Evolutionary conservation across 2,329 filamentous ascomycete genomes (phyloP).

Genomic region (Bipolaris cookei): DNA sequence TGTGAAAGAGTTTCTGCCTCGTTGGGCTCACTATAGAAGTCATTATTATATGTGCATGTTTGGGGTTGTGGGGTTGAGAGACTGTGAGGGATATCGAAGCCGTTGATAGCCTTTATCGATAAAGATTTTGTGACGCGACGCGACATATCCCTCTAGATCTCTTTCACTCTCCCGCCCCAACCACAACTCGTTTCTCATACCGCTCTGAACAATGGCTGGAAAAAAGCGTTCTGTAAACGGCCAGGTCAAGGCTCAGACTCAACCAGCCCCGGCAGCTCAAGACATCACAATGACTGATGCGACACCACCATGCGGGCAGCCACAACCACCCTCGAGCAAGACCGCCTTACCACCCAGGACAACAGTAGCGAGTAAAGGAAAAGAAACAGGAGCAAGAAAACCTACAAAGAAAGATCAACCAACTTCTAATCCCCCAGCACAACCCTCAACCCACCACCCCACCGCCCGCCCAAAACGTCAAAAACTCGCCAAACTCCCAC

Average conservation of each 20-base stretch:
- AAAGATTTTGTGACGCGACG: constrained; percentile 25
- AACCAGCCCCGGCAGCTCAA: neutral
- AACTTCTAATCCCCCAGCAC: constrained; percentile 1
- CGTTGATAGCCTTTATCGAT: constrained; percentile 19
- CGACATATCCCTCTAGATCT: neutral
- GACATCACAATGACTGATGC: constrained; percentile 13
- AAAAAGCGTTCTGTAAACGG: constrained; percentile 37
- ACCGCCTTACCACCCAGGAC: constrained; percentile 5
- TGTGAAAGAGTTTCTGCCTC: constrained; percentile 63
- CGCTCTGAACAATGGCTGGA: constrained; percentile 22
- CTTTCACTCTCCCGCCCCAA: neutral
- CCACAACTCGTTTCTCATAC: neutral
- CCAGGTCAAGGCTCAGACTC: constrained; percentile 24
- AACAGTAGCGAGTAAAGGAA: neutral
- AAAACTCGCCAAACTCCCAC: constrained; percentile 32
- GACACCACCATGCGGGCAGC: constrained; percentile 24
- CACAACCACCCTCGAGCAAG: constrained; percentile 17
- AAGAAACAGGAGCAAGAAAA: neutral
- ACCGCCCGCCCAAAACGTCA: constrained; percentile 4
- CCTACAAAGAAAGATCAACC: neutral
- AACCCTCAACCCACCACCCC: constrained; percentile 1
- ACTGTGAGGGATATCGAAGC: neutral
- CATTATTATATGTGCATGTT: constrained; percentile 7
- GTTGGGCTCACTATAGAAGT: constrained; percentile 45
- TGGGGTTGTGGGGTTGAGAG: neutral